A percentile compares a stretch with the other conserved stretches of the same genome.
Evolutionary conservation across 1,139 yeast species (phyloP).

Genomic region (Nematodospora anomalae): DNA sequence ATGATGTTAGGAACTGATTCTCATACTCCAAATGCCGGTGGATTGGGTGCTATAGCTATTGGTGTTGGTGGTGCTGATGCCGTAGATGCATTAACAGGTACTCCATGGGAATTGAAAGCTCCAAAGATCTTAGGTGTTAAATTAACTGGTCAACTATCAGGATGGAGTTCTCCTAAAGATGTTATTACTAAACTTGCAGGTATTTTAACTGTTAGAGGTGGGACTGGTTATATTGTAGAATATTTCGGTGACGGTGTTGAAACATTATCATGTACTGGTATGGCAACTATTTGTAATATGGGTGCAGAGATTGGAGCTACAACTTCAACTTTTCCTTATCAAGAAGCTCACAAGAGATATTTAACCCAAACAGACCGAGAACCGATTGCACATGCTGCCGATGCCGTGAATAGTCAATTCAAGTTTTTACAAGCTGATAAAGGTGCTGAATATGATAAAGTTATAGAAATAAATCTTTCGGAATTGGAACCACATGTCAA

Average conservation of each 20-base stretch:
- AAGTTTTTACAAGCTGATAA: conserved; percentile 80
- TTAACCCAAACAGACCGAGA: conserved; percentile 78
- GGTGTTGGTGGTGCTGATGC: conserved; percentile 99
- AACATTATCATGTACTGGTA: conserved; percentile 97
- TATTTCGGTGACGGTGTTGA: conserved; percentile 97
- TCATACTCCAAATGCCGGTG: conserved; percentile 99
- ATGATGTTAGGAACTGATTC: conserved; percentile 97
- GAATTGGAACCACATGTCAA: conserved; percentile 96
- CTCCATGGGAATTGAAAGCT: conserved; percentile 98
- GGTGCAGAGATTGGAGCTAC: conserved; percentile 99
- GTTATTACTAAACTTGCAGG: conserved; percentile 95
- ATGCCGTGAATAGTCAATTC: conserved; percentile 57
- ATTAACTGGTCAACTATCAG: conserved; percentile 91
- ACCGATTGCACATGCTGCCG: conserved; percentile 79
- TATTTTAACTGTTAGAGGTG: conserved; percentile 97
- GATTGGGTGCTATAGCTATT: conserved; percentile 96
- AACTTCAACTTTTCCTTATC: conserved; percentile 94
- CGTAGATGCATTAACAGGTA: conserved; percentile 93
- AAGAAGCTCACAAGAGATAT: conserved; percentile 81
- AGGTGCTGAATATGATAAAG: conserved; percentile 95
- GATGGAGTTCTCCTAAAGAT: conserved; percentile 99
- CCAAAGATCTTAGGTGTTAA: conserved; percentile 97
- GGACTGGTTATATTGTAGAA: conserved; percentile 97
- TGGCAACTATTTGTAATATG: conserved; percentile 99
- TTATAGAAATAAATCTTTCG: conserved; percentile 91